Base-by-base conservation (phyloP, 2,329 filamentous ascomycete species). In the Paecilomyces formosus region DNA sequence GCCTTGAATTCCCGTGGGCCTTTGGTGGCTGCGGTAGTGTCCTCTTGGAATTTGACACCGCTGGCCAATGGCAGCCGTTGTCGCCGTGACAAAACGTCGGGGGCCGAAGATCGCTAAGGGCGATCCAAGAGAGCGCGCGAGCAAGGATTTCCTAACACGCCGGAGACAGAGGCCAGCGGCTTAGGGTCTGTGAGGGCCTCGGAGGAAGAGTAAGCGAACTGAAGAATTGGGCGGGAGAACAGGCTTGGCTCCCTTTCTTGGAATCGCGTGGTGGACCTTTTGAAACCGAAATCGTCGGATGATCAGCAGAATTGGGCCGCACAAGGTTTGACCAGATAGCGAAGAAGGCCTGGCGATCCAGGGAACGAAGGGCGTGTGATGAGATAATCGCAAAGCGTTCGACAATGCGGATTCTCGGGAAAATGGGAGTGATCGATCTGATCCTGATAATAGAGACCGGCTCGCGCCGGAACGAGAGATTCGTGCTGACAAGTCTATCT, bases 271-370 rank as follows among this genome's bases (percentile, higher is more conserved):
- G 31, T 31, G 55, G 26, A 24, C 18, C 21, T 15, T 12, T 35
- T 22, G 33, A 57, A 53, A 35, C 56, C 30, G 50, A 52, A 52
- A 55, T 49, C 60, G 60, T 64, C 64, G 65, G 64, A 65, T 64
- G 65, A 66, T 66, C 65, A 64, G 59, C 65, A 55, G 57, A 59
- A 62, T 59, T 57, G 55, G 52, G 55, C 61, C 63, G 58, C 61
- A 59, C 55, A 63, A 53, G 55, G 57, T 58, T 60, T 60, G 54
- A 33, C 58, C 60, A 60, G 61, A 61, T 62, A 58, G 55, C 53
- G 15, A 55, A 49, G 30, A 15, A 22, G 21, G 8, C 50, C 53
- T 55, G 57, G 58, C 62, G 58, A 58, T 60, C 54, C 56, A 66
- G 62, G 63, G 62, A 61, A 45, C 39, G 39, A n/a, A 52, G 50